phyloP scores from a whole-genome alignment of 352 stramenopile species.

The Globisporangium polare region DNA sequence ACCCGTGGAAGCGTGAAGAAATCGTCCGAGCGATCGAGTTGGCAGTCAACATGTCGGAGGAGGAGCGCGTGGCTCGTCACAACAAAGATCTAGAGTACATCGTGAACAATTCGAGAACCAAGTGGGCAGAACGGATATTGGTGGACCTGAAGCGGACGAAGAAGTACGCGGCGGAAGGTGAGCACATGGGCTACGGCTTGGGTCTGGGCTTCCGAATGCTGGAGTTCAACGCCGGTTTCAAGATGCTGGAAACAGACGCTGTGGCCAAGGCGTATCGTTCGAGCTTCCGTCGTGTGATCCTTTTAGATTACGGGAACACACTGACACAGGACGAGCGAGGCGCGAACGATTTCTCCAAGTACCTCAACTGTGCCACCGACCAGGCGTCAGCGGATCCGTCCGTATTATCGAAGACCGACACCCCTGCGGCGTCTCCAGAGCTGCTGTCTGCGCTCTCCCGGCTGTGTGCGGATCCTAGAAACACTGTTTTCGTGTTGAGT shows the following conservation, averaged over 20 bases:
- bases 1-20: constrained; percentile 96
- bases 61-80: constrained; percentile 69
- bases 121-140: constrained; percentile 97
- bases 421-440: constrained; percentile 49
- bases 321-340: constrained; percentile 88
- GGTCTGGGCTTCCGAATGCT: constrained; percentile 96
- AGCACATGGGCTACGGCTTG: constrained; percentile 93
- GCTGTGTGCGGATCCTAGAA: constrained; percentile 93
- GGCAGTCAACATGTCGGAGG: constrained; percentile 65
- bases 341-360: constrained; percentile 79
- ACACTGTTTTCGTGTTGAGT: constrained; percentile 98
- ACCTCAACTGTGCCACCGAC: constrained; percentile 50
- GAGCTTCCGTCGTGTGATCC: constrained; percentile 88
- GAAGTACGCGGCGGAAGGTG: constrained; percentile 83
- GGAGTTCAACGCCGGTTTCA: constrained; percentile 96
- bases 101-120: constrained; percentile 91
- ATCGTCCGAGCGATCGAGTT: constrained; percentile 70
- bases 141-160: constrained; percentile 96
- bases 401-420: constrained; percentile 32
- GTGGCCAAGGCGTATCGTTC: constrained; percentile 89
- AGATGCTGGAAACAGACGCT: constrained; percentile 89
- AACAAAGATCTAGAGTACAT: constrained; percentile 92
- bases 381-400: constrained; percentile 24
- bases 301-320: constrained; percentile 99
- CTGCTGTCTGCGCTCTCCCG: constrained; percentile 88